Conservation (phyloP, 2,329 filamentous ascomycete genomes). For the Ilyonectria sp. region DNA sequence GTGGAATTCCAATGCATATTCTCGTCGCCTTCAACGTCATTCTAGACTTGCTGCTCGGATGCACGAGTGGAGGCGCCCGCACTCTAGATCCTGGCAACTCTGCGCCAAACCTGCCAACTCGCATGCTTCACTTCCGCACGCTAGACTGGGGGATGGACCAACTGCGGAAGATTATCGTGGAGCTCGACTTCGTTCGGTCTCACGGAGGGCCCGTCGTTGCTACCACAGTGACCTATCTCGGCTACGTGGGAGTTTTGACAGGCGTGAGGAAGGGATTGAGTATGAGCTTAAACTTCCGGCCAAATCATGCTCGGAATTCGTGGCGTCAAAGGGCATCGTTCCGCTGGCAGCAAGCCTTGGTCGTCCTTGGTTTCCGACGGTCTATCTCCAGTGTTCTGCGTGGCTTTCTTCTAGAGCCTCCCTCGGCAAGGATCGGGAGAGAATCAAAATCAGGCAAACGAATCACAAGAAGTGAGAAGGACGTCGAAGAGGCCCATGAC, state of each 20-base stretch:
- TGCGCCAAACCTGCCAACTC: slow-evolving; percentile 34
- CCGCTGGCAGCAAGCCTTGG: slow-evolving; percentile 48
- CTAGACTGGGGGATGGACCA: slow-evolving; percentile 70
- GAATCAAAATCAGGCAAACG: background rate
- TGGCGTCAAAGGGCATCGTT: slow-evolving; percentile 39
- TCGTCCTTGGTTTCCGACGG: slow-evolving; percentile 42
- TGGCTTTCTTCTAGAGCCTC: slow-evolving; percentile 34
- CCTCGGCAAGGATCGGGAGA: rapidly evolving
- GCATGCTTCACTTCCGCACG: slow-evolving; percentile 69
- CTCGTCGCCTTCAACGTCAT: slow-evolving; percentile 75
- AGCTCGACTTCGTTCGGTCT: slow-evolving; percentile 63
- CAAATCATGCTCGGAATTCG: slow-evolving; percentile 48
- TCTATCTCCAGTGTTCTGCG: slow-evolving; percentile 49
- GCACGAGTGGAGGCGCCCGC: slow-evolving; percentile 66
- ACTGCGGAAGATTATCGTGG: slow-evolving; percentile 64
- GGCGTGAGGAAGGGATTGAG: slow-evolving; percentile 62
- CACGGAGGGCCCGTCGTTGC: slow-evolving; percentile 56
- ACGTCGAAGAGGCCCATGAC: slow-evolving; percentile 11
- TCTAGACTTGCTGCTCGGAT: slow-evolving; percentile 75
- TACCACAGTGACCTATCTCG: slow-evolving; percentile 63
- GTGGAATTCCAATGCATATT: slow-evolving; percentile 70
- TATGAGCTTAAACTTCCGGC: slow-evolving; percentile 63
- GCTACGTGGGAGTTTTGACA: slow-evolving; percentile 65
- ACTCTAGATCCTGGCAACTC: slow-evolving; percentile 25
- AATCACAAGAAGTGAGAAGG: background rate